Base-by-base conservation (phyloP, 2,329 filamentous ascomycete species). In the Onygena corvina region DNA sequence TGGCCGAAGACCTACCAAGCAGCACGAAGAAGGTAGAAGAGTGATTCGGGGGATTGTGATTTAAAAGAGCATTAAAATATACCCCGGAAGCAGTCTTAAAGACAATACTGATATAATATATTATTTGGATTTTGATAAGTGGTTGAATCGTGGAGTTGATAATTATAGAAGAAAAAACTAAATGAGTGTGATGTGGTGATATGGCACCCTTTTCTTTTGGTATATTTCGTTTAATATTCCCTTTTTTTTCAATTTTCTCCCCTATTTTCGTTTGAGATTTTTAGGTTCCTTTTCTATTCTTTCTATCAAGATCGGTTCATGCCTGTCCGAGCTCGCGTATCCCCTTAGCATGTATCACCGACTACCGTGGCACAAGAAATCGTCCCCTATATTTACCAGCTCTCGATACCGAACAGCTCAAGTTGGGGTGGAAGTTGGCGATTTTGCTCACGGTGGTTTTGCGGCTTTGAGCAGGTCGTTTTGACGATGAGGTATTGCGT, bases 1-100 rank as follows among this genome's bases (percentile, higher is more conserved):
- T 64, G 36, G 50, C 44, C 49, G 42, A 47, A n/a, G n/a, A n/a
- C n/a, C n/a, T n/a, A n/a, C n/a, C 14, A 18, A 9, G 16, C n/a
- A 38, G 34, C 1, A 2, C 34, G 4, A 11, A 18, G 16, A 7
- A 18, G 18, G 9, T 18, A 18, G 11, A 21, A 18, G n/a, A 1
- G 5, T 34, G 7, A 11, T 7, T 38, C 11, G 7, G 7, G 14
- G 4, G 21, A 38, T 21, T 9, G 9, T 2, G 16, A 3, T 21
- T 7, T 9, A 9, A 38, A 4, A 38, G 14, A 20, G 34, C 16
- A 1, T 9, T 38, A 38, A 7, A 38, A 21, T n/a, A n/a, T 16
- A 16, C 9, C n/a, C 3, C 9, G 18, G 33, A 33, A 4, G 30
- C 12, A 33, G 12, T 11, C 9, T 12, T 33, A 33, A 12, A 33